A percentile compares a stretch with the other conserved stretches of the same genome.
phyloP scores from a whole-genome alignment of 768 basidiomycete genomes.

The Galerina marginata region DNA sequence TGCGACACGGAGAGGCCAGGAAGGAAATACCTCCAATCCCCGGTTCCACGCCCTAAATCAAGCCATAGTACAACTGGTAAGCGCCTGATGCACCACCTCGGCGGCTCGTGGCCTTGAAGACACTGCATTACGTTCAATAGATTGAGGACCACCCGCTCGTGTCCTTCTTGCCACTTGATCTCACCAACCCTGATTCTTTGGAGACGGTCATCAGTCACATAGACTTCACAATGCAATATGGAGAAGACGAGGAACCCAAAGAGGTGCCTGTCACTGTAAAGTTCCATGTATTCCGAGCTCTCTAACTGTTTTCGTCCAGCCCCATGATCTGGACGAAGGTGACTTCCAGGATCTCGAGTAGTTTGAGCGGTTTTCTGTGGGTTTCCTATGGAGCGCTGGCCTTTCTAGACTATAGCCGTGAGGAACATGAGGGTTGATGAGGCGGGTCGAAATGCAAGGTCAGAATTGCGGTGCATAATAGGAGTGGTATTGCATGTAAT shows the following conservation, averaged over 20 bases:
- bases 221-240: constrained; percentile 98
- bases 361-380: not conserved
- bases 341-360: constrained; percentile 83
- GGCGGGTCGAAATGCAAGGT: no score
- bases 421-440: no score
- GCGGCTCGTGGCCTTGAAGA: not conserved
- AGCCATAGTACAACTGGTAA: constrained; percentile 92
- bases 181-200: constrained; percentile 87
- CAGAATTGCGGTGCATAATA: no score
- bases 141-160: constrained; percentile 99
- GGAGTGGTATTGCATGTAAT: no score
- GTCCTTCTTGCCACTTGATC: constrained; percentile 93
- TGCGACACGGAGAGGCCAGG: constrained; percentile 62
- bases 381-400: not conserved
- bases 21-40: constrained; percentile 64
- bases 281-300: constrained; percentile 13
- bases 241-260: constrained; percentile 97
- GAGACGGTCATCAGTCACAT: constrained; percentile 93
- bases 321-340: constrained; percentile 91
- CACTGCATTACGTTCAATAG: constrained; percentile 43
- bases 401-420: no score
- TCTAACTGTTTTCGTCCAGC: constrained; percentile 50
- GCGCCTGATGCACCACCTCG: constrained; percentile 28
- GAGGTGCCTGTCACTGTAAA: constrained; percentile 56
- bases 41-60: constrained; percentile 93